Evolutionary conservation across 1,284 basidiomycete species (phyloP).

Genomic region (Cerioporus squamosus): DNA sequence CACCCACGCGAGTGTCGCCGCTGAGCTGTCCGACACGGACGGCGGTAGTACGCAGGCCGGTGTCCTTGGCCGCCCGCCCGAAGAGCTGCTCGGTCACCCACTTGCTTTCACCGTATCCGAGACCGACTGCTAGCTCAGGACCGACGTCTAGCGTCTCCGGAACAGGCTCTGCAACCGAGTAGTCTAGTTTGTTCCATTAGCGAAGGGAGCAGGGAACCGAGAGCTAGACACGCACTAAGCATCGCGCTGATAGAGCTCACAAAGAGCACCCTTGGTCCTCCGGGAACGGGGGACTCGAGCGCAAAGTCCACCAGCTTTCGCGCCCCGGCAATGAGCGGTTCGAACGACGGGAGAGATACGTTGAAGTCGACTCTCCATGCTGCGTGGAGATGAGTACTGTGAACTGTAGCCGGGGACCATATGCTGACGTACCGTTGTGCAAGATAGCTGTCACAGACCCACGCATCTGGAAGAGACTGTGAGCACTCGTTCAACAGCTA

Average conservation of each 20-base stretch:
- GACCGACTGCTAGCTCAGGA: conserved; percentile 14
- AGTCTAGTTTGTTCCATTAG: not conserved
- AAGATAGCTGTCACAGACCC: conserved; percentile 33
- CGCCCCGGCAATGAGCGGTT: conserved; percentile 41
- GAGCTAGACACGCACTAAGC: conserved; percentile 18
- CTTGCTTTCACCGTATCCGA: conserved; percentile 11
- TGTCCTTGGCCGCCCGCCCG: not conserved
- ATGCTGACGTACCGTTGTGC: conserved; percentile 34
- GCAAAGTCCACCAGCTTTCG: conserved; percentile 48
- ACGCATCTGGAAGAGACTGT: conserved; percentile 4
- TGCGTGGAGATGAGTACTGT: conserved; percentile 1
- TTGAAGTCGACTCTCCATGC: conserved; percentile 52
- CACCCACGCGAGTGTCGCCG: conserved; percentile 19
- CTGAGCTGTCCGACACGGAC: conserved; percentile 26
- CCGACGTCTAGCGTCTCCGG: conserved; percentile 11
- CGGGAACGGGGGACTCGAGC: conserved; percentile 29
- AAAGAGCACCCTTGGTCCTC: conserved; percentile 32
- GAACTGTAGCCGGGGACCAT: not conserved
- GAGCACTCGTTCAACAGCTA: not conserved
- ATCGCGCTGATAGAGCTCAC: conserved; percentile 23
- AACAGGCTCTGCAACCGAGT: not conserved
- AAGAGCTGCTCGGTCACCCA: conserved; percentile 13
- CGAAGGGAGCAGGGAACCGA: not conserved
- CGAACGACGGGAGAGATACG: conserved; percentile 37
- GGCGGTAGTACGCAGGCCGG: conserved; percentile 9